Evolutionary conservation across 1,284 basidiomycete species (phyloP), one percentile per base, ranked within the genome.

Genomic region (Leccinum pachyderme): DNA sequence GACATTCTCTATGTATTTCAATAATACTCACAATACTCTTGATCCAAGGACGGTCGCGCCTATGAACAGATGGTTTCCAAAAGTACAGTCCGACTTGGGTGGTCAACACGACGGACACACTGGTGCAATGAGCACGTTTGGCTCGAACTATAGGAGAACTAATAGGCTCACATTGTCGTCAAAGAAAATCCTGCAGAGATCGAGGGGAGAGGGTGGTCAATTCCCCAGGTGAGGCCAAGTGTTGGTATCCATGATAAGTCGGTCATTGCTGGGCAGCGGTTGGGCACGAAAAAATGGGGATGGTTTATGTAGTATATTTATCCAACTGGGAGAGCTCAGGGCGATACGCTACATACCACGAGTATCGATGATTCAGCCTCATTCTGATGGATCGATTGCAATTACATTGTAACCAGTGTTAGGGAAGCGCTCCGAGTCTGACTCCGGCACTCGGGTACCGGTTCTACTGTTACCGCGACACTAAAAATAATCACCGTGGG

Each of bases 71-170:
- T 12, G n/a, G 41, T 27, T 44, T 70, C 56, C 60, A 50, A 51
- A 68, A 51, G 47, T 66, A 70, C 7, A 61, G 13, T 41, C 37
- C 57, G 9, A 67, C 60, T 55, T 66, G 65, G n/a, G 50, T 1
- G 9, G 66, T 70, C 27, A 70, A 44, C 37, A 67, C 45, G 28
- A 57, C 1, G 35, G 67, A 66, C 43, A 58, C 12, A 7, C 65
- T 66, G 7, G 27, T 3, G 13, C 0, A 15, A 28, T 15, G 13
- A 47, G 1, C n/a, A 7, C 18, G 22, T 53, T 28, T 50, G 11
- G 32, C 46, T 48, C 2, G 15, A 35, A 31, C 32, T 11, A 5
- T 35, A 32, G 31, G 2, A n/a, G 5, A 12, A 41, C 5, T 18
- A 39, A 1, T 27, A 33, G 22, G 47, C 11, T 58, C 18, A 65